Percentiles rank a stretch among this genome's conserved stretches.
Conservation (phyloP, 208 protist genomes). For the Crithidia acanthocephali region DNA sequence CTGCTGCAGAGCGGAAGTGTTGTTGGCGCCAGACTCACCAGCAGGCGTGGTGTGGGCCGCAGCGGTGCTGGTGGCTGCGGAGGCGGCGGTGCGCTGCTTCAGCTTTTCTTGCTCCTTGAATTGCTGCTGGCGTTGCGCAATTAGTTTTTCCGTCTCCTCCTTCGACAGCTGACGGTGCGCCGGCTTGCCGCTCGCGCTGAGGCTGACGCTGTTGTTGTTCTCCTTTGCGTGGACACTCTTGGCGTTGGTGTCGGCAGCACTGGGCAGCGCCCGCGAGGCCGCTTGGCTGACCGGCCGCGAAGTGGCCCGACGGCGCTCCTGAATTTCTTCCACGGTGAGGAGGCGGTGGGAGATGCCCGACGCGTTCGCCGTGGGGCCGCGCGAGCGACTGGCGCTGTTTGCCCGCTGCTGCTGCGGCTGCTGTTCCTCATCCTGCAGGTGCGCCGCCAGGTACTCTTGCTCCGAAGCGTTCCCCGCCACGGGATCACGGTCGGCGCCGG, state of each 20-base stretch:
- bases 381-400: constrained; percentile 18
- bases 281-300: constrained; percentile 18
- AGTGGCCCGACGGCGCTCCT: constrained; percentile 18
- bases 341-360: constrained; percentile 32
- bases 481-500: background rate
- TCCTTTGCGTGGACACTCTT: constrained; percentile 9
- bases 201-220: constrained; percentile 24
- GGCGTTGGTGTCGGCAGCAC: background rate
- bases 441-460: constrained; percentile 1
- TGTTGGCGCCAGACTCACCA: background rate
- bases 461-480: background rate
- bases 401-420: constrained; percentile 4
- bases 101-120: constrained; percentile 18
- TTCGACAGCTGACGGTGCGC: constrained; percentile 43
- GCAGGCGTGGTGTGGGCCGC: background rate
- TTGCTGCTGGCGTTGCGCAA: constrained; percentile 42
- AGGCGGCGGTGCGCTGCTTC: constrained; percentile 6
- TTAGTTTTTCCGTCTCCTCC: constrained; percentile 38
- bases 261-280: constrained; percentile 1
- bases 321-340: constrained; percentile 28
- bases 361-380: constrained; percentile 13
- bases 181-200: constrained; percentile 18
- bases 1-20: constrained; percentile 7
- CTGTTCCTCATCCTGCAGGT: constrained; percentile 19
- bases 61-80: constrained; percentile 22